Percentiles rank a stretch among this genome's conserved stretches.
phyloP scores from a whole-genome alignment of 495 filamentous ascomycete genomes.

The Cercophora sp. region DNA sequence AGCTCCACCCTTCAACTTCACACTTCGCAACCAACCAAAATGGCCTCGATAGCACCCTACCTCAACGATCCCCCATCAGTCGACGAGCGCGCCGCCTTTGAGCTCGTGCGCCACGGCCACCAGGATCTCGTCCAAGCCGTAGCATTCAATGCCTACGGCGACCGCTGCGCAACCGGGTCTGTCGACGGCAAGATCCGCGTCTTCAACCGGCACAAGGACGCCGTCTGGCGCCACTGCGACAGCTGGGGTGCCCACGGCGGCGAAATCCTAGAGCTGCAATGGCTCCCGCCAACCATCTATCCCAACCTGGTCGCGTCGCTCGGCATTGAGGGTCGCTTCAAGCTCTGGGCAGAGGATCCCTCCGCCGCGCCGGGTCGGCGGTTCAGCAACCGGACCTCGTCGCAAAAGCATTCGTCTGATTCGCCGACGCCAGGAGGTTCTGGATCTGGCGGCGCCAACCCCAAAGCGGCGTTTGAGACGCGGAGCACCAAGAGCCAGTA shows the following conservation, averaged over 20 bases:
- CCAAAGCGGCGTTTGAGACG: conserved; percentile 42
- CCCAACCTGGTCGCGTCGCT: conserved; percentile 60
- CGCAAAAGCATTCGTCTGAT: not conserved
- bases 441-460: not conserved
- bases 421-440: not conserved
- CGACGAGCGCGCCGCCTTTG: conserved; percentile 63
- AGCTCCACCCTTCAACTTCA: conserved; percentile 1
- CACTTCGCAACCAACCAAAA: conserved; percentile 2
- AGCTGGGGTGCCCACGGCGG: conserved; percentile 89
- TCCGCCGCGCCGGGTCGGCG: conserved; percentile 70
- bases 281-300: conserved; percentile 58
- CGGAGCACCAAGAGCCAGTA: conserved; percentile 39
- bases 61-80: conserved; percentile 70
- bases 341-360: conserved; percentile 85
- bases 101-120: conserved; percentile 56
- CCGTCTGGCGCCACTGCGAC: conserved; percentile 74
- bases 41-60: conserved; percentile 34
- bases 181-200: conserved; percentile 92
- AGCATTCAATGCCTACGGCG: conserved; percentile 76
- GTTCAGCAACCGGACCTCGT: conserved; percentile 50
- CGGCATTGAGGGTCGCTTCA: conserved; percentile 81
- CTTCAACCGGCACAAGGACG: conserved; percentile 75
- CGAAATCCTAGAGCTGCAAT: conserved; percentile 88
- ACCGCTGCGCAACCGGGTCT: conserved; percentile 82
- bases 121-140: conserved; percentile 66